Conservation (phyloP, 2,329 filamentous ascomycete species). For the Trichoderma atroviride region DNA sequence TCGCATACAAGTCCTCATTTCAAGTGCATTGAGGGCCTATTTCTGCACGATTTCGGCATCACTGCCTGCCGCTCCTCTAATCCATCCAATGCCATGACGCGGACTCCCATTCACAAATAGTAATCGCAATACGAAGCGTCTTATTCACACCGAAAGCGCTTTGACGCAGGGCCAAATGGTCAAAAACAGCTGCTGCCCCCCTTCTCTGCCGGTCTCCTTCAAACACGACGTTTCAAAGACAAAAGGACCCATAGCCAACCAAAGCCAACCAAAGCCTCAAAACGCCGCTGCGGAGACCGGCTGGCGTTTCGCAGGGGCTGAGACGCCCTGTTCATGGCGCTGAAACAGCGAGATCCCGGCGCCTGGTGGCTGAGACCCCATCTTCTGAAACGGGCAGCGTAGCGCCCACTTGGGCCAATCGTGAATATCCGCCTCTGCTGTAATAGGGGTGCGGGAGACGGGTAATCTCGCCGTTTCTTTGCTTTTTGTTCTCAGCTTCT, state of each 20-base stretch:
- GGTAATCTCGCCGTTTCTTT: neutral
- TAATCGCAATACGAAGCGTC: neutral
- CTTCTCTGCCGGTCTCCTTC: neutral
- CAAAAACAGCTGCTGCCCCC: neutral
- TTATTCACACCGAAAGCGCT: neutral
- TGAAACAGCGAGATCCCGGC: conserved; percentile 19
- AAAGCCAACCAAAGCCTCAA: conserved; percentile 13
- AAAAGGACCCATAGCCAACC: conserved; percentile 4
- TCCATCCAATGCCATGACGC: neutral
- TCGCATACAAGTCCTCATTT: conserved; percentile 5
- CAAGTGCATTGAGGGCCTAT: neutral
- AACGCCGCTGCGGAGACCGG: neutral
- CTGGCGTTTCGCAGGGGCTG: conserved; percentile 14
- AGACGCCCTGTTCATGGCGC: conserved; percentile 1
- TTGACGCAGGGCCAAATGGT: neutral
- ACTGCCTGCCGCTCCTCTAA: neutral
- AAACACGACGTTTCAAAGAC: conserved; percentile 10
- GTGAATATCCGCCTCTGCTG: neutral
- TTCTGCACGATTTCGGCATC: neutral
- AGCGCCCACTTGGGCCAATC: conserved; percentile 11
- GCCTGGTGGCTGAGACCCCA: conserved; percentile 1
- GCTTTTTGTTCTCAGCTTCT: neutral
- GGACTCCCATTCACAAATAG: neutral
- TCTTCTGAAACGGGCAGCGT: conserved; percentile 23
- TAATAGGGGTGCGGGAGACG: neutral